phyloP scores from a whole-genome alignment of 2,329 filamentous ascomycete genomes.

The Trichoderma sp. region DNA sequence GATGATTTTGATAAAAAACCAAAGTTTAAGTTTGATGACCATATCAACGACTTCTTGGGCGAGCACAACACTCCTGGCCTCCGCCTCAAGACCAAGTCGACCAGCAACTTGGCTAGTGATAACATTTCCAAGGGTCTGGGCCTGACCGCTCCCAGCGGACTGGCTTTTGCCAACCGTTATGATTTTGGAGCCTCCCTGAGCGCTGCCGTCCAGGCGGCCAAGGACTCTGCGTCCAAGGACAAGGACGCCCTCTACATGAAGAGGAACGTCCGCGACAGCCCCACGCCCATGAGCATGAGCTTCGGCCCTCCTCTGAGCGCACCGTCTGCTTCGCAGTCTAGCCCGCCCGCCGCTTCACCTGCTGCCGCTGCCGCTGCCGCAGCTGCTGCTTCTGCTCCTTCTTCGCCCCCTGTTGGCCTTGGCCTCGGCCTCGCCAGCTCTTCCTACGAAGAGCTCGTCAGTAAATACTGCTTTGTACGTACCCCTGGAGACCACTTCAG shows the following conservation, averaged over 20 bases:
- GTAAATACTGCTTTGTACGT: conserved; percentile 99
- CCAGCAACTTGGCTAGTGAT: conserved; percentile 60
- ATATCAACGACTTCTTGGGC: conserved; percentile 60
- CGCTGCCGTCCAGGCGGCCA: conserved; percentile 74
- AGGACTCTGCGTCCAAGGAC: conserved; percentile 57
- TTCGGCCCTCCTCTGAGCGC: conserved; percentile 6
- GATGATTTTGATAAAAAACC: conserved; percentile 70
- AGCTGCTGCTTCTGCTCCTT: conserved; percentile 47
- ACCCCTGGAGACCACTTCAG: conserved; percentile 42
- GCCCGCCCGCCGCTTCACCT: conserved; percentile 40
- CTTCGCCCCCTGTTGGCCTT: conserved; percentile 32
- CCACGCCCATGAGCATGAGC: conserved; percentile 23
- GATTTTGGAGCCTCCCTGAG: conserved; percentile 91
- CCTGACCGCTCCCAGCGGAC: conserved; percentile 56
- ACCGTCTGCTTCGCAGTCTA: not conserved
- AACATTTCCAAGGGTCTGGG: conserved; percentile 51
- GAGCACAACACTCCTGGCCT: conserved; percentile 58
- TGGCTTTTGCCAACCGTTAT: conserved; percentile 88
- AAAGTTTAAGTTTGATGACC: conserved; percentile 56
- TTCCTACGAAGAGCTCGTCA: conserved; percentile 93
- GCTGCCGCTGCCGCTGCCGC: not conserved
- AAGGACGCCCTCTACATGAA: conserved; percentile 60
- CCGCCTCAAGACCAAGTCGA: conserved; percentile 69
- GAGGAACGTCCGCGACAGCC: conserved; percentile 37
- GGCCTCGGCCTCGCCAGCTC: conserved; percentile 66